Percentiles rank a stretch among this genome's conserved stretches.
These are phyloP conservation scores for Termitomyces sp. DNA, from an alignment of 768 basidiomycete genomes.

Conservation along the genomic window DNA sequence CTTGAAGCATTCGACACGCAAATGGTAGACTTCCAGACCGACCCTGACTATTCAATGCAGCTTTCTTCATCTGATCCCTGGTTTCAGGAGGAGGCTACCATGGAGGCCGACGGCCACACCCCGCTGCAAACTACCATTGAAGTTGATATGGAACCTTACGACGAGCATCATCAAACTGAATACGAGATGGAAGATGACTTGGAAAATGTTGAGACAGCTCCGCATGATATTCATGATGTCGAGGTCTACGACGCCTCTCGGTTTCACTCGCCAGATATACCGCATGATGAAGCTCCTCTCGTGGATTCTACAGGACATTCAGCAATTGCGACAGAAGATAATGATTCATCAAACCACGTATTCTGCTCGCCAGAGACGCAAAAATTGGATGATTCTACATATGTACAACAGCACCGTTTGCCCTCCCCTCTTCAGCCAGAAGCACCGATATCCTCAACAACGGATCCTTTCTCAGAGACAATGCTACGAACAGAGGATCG, in stretches of 20 bases:
- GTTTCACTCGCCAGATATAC: constrained; percentile 18
- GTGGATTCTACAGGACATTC: background rate
- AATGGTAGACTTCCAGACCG: constrained; percentile 56
- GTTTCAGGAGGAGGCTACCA: constrained; percentile 46
- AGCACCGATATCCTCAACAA: background rate
- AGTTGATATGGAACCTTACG: constrained; percentile 60
- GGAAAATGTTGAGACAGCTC: constrained; percentile 19
- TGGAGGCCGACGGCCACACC: constrained; percentile 50
- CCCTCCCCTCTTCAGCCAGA: background rate
- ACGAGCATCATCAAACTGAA: constrained; percentile 39
- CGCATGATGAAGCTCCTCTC: constrained; percentile 7
- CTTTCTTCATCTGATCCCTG: constrained; percentile 41
- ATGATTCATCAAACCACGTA: background rate
- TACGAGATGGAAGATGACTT: constrained; percentile 51
- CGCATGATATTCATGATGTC: constrained; percentile 36
- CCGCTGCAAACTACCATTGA: constrained; percentile 39
- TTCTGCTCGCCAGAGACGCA: background rate
- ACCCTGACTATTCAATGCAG: constrained; percentile 59
- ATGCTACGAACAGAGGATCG: background rate
- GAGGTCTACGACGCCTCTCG: constrained; percentile 41
- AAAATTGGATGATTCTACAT: background rate
- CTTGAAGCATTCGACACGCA: constrained; percentile 55
- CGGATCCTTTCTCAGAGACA: too few species aligned
- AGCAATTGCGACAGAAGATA: background rate
- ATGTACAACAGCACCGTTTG: background rate